Base-by-base conservation (phyloP, 2,329 filamentous ascomycete species). In the Escovopsis sp. region DNA sequence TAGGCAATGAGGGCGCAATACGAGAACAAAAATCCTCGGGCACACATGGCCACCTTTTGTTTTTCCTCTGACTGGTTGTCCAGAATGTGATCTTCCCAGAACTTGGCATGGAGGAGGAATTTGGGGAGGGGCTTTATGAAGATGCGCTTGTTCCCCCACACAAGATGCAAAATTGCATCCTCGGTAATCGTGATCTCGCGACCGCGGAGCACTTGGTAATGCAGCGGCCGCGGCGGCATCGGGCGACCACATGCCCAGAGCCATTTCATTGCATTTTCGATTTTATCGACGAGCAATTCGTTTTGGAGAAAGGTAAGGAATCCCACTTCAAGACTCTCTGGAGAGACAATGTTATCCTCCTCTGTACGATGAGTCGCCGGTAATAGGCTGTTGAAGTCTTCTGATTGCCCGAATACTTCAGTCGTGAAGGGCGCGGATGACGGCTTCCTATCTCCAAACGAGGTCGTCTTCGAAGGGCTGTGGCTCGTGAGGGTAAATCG, bases 121-220 rank as follows among this genome's bases (percentile, higher is more conserved):
- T 51, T 43, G 1, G 68, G 68, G 1, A 66, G 45, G 1, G 64
- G 63, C 44, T 66, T 66, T 10, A 66, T 38, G 36, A 53, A 53
- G 18, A 66, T 64, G 36, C 59, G 55, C 10, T 57, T 55, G 15
- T 54, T 55, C 38, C 56, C 53, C 63, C 62, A 66, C 28, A 66
- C 50, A 36, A 65, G 57, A 39, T 66, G 63, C 23, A 66, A 51
- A 26, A 63, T 58, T 9, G 61, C 50, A 12, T 53, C 55, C 41
- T 66, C 63, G 15, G 59, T 62, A 39, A 65, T 48, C 33, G 52
- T 43, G 33, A 65, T 59, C 2, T 61, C 55, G 36, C 60, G 53
- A 1, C 45, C 50, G 28, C 60, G 47, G 12, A 61, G 46, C 8
- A 55, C 41, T 40, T 65, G 62, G 38, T 64, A 51, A 43, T 64